Conservation (phyloP, 2,329 filamentous ascomycete species). For the Claviceps fusiformis region DNA sequence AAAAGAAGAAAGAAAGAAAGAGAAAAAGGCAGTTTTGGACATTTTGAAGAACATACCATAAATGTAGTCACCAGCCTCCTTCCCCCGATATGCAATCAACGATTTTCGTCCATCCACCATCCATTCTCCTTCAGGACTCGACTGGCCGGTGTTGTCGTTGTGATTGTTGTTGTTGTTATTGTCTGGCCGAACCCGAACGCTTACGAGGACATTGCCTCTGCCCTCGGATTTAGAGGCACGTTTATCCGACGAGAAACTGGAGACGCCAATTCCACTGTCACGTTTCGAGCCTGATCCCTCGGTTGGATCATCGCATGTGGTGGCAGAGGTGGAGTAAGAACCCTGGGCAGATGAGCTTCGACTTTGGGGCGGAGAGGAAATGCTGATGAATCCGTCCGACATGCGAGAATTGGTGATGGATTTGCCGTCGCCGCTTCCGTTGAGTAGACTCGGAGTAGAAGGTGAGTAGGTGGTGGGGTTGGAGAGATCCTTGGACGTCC, state of each 20-base stretch:
- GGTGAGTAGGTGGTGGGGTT: slow-evolving; percentile 33
- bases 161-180: too few relatives aligned
- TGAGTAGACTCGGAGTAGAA: slow-evolving; percentile 59
- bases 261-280: slow-evolving; percentile 15
- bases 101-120: slow-evolving; percentile 75
- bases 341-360: slow-evolving; percentile 84
- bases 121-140: slow-evolving; percentile 68
- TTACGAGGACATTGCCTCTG: slow-evolving; percentile 93
- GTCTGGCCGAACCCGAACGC: slow-evolving; percentile 85
- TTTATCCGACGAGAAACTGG: slow-evolving; percentile 25
- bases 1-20: slow-evolving; percentile 4
- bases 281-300: slow-evolving; percentile 32
- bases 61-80: slow-evolving; percentile 81
- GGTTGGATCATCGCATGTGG: slow-evolving; percentile 69
- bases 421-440: slow-evolving; percentile 65
- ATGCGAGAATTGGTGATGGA: slow-evolving; percentile 53
- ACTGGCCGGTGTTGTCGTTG: slow-evolving; percentile 33
- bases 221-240: slow-evolving; percentile 48
- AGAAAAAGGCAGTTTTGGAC: too few relatives aligned
- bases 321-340: slow-evolving; percentile 82
- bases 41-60: slow-evolving; percentile 51
- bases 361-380: slow-evolving; percentile 75
- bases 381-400: slow-evolving; percentile 62
- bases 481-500: slow-evolving; percentile 40
- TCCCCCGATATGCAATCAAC: slow-evolving; percentile 70